Percentiles rank a stretch among this genome's conserved stretches.
These are phyloP conservation scores for Serendipita vermifera DNA, from an alignment of 768 basidiomycete genomes.

Conservation along the genomic window DNA sequence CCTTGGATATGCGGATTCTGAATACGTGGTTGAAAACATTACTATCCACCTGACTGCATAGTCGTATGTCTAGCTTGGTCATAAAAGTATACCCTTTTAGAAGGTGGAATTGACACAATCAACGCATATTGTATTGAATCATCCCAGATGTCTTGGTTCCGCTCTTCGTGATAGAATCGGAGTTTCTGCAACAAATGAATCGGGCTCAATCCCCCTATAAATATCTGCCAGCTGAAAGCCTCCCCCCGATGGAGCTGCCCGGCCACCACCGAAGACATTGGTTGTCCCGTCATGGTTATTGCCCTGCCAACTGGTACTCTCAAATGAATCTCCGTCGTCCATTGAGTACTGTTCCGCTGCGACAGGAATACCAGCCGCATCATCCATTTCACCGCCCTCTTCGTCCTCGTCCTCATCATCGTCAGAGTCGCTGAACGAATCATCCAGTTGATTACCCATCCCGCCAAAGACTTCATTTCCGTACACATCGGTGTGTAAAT, in stretches of 20 bases:
- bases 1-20: constrained; percentile 89
- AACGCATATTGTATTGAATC: too few species aligned
- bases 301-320: neutral
- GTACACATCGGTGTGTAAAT: neutral
- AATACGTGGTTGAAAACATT: constrained; percentile 94
- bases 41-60: constrained; percentile 54
- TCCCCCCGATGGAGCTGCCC: neutral
- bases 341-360: neutral
- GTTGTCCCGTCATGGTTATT: neutral
- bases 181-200: constrained; percentile 3
- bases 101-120: too few species aligned
- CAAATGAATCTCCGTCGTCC: neutral
- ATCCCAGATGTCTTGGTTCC: neutral
- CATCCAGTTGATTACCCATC: neutral
- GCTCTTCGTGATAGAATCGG: neutral
- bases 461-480: constrained; percentile 6
- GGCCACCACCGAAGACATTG: neutral
- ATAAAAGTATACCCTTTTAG: too few species aligned
- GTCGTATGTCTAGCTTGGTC: too few species aligned
- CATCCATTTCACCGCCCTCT: too few species aligned
- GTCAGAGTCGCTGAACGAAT: neutral
- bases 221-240: neutral
- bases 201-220: neutral
- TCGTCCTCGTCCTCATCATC: neutral
- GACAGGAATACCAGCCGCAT: too few species aligned